Percentiles rank a stretch among this genome's conserved stretches.
phyloP scores from a whole-genome alignment of 305 asterid genomes.

The Fraxinus albicans region DNA sequence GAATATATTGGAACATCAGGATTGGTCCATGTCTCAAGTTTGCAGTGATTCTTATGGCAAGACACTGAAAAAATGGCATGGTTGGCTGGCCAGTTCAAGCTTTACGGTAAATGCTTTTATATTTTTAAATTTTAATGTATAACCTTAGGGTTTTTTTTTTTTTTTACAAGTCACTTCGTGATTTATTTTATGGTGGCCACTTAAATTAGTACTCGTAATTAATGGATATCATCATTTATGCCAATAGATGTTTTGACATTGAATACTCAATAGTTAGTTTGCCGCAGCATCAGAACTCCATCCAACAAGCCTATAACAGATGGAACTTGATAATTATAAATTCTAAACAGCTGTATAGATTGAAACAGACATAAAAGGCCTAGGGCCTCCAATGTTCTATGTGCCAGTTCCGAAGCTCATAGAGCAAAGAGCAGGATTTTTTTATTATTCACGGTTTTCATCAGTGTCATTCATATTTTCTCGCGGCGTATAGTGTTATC shows the following conservation, averaged over 20 bases:
- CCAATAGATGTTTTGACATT: background rate
- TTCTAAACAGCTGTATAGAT: background rate
- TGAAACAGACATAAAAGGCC: constrained; percentile 4
- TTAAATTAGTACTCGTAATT: background rate
- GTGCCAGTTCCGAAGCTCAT: background rate
- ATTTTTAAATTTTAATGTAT: background rate
- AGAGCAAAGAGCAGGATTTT: background rate
- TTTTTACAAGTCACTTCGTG: background rate
- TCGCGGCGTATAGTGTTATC: background rate
- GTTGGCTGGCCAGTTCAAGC: constrained; percentile 97
- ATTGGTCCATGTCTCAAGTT: constrained; percentile 91
- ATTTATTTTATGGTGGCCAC: background rate
- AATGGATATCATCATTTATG: constrained; percentile 10
- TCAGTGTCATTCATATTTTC: background rate
- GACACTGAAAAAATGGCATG: constrained; percentile 94
- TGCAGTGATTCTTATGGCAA: constrained; percentile 75
- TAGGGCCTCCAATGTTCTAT: constrained; percentile 7
- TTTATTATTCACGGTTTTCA: background rate
- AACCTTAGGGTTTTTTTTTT: background rate
- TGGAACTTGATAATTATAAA: background rate
- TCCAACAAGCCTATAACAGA: background rate
- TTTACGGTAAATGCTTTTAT: constrained; percentile 54
- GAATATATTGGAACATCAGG: constrained; percentile 69
- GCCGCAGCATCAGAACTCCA: constrained; percentile 1
- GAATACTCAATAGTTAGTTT: background rate